phyloP scores from a whole-genome alignment of 371 early-diverging fungal species.

The Rhizopus sp. region DNA sequence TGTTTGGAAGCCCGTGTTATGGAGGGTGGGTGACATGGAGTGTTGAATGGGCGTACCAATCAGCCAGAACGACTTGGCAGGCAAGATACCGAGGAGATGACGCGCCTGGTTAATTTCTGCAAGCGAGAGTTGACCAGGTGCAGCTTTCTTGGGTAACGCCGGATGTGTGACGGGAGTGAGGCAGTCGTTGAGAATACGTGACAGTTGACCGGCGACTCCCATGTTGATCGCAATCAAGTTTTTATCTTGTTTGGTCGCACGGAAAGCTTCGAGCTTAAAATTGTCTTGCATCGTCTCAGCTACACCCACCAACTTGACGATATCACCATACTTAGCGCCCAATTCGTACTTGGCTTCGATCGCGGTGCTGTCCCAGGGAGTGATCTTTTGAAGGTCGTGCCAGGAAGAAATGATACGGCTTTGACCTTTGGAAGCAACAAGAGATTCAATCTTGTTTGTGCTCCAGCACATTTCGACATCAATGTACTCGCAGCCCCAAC shows the following conservation, averaged over 20 bases:
- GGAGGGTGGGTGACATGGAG: slow-evolving; percentile 90
- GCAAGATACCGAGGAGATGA: slow-evolving; percentile 69
- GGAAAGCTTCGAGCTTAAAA: slow-evolving; percentile 71
- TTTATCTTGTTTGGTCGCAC: slow-evolving; percentile 41
- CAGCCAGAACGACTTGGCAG: slow-evolving; percentile 74
- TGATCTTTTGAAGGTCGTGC: slow-evolving; percentile 78
- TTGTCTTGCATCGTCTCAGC: slow-evolving; percentile 81
- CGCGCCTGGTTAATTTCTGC: slow-evolving; percentile 78
- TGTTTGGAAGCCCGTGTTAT: slow-evolving; percentile 87
- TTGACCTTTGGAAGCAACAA: slow-evolving; percentile 60
- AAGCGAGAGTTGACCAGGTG: slow-evolving; percentile 94
- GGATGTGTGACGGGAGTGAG: slow-evolving; percentile 95
- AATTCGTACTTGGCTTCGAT: slow-evolving; percentile 61
- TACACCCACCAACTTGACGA: slow-evolving; percentile 89
- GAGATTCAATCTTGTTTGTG: slow-evolving; percentile 41
- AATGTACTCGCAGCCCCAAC: slow-evolving; percentile 92
- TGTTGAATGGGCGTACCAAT: slow-evolving; percentile 91
- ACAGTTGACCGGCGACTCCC: slow-evolving; percentile 87
- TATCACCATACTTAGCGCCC: slow-evolving; percentile 69
- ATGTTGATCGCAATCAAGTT: slow-evolving; percentile 94
- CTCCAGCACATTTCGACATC: slow-evolving; percentile 83
- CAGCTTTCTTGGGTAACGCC: slow-evolving; percentile 77
- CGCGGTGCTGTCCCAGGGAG: slow-evolving; percentile 63
- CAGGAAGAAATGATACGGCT: slow-evolving; percentile 83
- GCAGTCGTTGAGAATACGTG: slow-evolving; percentile 82